A percentile compares a stretch with the other conserved stretches of the same genome.
Evolutionary conservation across 2,329 filamentous ascomycete genomes (phyloP).

Genomic region (Aspergillus tubingensis): DNA sequence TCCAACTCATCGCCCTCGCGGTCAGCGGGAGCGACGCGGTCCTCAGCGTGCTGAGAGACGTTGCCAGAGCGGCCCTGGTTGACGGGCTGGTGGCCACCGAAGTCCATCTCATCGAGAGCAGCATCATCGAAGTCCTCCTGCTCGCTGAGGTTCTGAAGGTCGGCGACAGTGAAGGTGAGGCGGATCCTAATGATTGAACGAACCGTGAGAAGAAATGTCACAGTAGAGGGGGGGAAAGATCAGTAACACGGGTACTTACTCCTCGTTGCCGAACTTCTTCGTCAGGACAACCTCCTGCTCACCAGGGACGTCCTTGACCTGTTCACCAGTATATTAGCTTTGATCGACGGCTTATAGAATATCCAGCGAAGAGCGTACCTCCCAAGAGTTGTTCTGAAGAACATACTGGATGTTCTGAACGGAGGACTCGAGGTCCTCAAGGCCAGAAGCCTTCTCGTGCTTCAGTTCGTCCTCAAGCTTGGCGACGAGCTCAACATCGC

Average conservation of each 20-base stretch:
- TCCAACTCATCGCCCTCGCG: conserved; percentile 60
- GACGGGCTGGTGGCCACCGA: conserved; percentile 56
- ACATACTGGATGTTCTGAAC: conserved; percentile 92
- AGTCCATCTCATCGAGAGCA: conserved; percentile 60
- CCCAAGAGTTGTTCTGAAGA: conserved; percentile 79
- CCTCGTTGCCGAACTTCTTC: conserved; percentile 83
- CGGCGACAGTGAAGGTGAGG: conserved; percentile 80
- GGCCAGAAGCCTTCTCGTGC: conserved; percentile 80
- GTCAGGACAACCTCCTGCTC: conserved; percentile 85
- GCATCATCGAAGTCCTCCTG: conserved; percentile 57
- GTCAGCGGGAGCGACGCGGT: conserved; percentile 59
- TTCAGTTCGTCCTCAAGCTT: conserved; percentile 84
- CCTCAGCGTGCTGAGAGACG: conserved; percentile 55
- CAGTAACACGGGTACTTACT: conserved; percentile 55
- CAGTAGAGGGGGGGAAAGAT: not conserved
- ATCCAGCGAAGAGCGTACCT: conserved; percentile 52
- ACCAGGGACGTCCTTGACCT: conserved; percentile 74
- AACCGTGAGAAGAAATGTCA: not conserved
- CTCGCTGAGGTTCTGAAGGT: conserved; percentile 69
- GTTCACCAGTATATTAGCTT: conserved; percentile 2
- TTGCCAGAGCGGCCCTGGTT: conserved; percentile 57
- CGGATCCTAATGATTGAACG: conserved; percentile 60
- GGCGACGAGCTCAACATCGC: conserved; percentile 76
- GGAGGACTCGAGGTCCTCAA: conserved; percentile 70
- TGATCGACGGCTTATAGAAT: not conserved